Evolutionary conservation across 2,329 filamentous ascomycete genomes (phyloP), one percentile per base, ranked within the genome.

Genomic region (Allantophomopsis lycopodina): DNA sequence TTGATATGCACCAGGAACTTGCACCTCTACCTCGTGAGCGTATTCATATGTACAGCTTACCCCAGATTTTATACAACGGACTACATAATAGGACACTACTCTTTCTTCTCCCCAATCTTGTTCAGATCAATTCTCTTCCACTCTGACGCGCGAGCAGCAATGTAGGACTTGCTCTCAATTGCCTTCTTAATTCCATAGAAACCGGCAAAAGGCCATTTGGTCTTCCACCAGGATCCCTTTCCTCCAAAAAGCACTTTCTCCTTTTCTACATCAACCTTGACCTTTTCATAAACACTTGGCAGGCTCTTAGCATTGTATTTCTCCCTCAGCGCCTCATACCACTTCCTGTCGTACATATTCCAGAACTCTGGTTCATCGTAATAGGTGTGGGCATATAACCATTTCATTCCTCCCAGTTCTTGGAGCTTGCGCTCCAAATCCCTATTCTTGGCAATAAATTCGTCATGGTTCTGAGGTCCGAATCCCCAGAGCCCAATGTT

Each of bases 341-440:
- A 74, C 13, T 54, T 50, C 34, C 62, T 58, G 37, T 73, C 65
- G 55, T 83, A 83, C 38, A 76, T 63, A 28, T 60, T 50, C 77
- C 78, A 83, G 59, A 83, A 86, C 52, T 83, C 74, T 0, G 69
- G 61, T 52, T 82, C 71, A n/a, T 71, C 69, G 57, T 91, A 91
- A 61, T 87, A 93, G 0, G 83, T 81, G 52, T 89, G 82, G 2
- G 85, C 84, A 58, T 94, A 93, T 11, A 93, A 64, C 81, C 84
- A 91, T 63, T 93, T 93, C 64, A 82, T 74, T 2, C 85, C 86
- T 36, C 78, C 77, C 1, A 91, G 69, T 46, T 75, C 67, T 36
- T 65, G 64, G 4, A 88, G 71, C 53, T 81, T 80, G 15, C 64
- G 60, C 61, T 93, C 86, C 15, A 93, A 66, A 34, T 67, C 68